Evolutionary conservation across 78 protist genomes (phyloP).

Genomic region (Salpingoeca rosetta): DNA sequence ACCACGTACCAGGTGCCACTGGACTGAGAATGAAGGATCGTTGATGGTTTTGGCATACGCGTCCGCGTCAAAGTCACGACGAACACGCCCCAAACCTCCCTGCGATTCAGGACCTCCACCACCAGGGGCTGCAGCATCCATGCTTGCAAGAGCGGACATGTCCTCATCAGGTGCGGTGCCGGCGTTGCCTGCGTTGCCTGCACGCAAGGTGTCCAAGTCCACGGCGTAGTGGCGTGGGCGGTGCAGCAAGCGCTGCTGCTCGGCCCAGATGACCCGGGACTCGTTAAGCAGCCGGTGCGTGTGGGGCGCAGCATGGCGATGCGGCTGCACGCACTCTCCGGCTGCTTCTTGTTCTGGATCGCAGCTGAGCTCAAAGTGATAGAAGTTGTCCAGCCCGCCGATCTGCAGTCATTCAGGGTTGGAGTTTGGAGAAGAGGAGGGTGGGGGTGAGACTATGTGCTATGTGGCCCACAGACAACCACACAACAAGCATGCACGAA

Average conservation of each 20-base stretch:
- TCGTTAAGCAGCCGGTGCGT: neutral
- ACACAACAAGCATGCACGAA: neutral
- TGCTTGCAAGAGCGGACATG: neutral
- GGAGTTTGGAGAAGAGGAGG: neutral
- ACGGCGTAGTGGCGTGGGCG: neutral
- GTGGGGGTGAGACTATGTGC: neutral
- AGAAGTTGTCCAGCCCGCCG: neutral
- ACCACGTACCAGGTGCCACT: conserved; percentile 16
- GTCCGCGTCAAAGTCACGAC: too few relatives aligned
- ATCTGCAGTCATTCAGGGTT: neutral
- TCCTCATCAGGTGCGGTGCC: neutral
- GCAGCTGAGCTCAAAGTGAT: neutral
- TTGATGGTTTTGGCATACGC: neutral
- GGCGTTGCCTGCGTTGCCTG: neutral
- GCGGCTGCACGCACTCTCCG: neutral
- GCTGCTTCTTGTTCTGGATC: neutral
- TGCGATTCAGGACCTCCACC: too few relatives aligned
- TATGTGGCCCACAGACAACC: neutral
- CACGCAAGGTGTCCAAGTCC: neutral
- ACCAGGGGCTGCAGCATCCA: neutral
- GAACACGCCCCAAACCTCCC: too few relatives aligned
- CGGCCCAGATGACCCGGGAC: neutral
- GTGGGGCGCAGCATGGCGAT: neutral
- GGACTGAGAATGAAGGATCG: neutral
- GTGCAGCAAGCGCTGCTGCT: neutral